Base-by-base conservation (phyloP, 2,329 filamentous ascomycete genomes). In the Elsinoe ampelina region DNA sequence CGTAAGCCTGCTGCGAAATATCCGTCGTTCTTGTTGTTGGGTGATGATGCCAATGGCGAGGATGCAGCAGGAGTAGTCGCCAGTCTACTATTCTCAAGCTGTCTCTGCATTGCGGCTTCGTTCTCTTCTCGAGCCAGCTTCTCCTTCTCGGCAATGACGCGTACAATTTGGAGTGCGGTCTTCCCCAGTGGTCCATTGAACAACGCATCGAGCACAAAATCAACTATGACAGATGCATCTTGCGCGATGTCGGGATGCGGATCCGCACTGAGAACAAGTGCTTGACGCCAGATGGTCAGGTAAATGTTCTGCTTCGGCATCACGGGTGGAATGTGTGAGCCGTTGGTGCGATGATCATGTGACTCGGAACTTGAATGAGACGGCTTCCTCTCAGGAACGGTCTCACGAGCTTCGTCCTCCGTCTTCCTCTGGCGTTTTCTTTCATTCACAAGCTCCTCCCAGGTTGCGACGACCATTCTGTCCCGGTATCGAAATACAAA, bases 191-290 rank as follows among this genome's bases (percentile, higher is more conserved):
- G 80, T 0, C 92, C 96, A 52, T 86, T 81, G 5, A 95, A 73
- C 11, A 98, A 76, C 0, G 84, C 80, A 52, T 86, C 80, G 66
- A 96, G 85, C 22, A 97, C 80, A 65, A 86, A 88, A 70, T 98
- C 93, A 30, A 95, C 82, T 43, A 97, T 84, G n/a, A 86, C 78
- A 5, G 83, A 84, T 8, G 90, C 92, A 68, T 93, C 87, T 62
- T 86, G 81, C 61, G 95, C 87, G 34, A 97, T 88, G 67, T 97
- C 92, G 1, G 92, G 90, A 67, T 96, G 91, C 39, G 93, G 92
- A 67, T 98, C 93, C 15, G 95, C 89, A 43, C 89, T 92, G 70
- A 97, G 79, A 60, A 95, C 88, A 58, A 96, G 76, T 42, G 95
- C 79, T 65, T 96, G 88, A 69, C 95, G 93, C 93, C 93, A 98